Base-by-base conservation (phyloP, 139 green algal species). In the Edaphochlamys debaryana region DNA sequence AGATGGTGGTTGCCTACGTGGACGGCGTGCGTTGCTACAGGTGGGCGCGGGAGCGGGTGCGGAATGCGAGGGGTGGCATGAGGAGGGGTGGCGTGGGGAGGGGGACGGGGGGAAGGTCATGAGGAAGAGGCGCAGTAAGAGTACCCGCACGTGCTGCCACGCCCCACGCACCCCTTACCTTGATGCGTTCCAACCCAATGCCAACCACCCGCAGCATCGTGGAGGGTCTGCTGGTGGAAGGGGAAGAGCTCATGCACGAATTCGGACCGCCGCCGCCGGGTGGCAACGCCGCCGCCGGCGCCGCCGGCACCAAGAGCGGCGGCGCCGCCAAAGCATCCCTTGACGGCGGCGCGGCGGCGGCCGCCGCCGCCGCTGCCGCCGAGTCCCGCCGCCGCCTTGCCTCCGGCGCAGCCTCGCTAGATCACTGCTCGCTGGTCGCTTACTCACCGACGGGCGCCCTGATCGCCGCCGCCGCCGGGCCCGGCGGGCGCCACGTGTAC, bases 381-480 rank as follows among this genome's bases (percentile, higher is more conserved):
- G 11, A 22, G 22, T 3, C 38, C 23, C 23, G 34, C 63, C 34
- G 34, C 40, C 2, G 45, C 45, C 45, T 27, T 7, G 30, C 42
- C 17, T 0, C 30, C 13, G 77, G 32, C n/a, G 41, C 40, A 22
- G 41, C 30, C 40, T 48, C 84, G 23, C 41, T 86, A 36, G 84
- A 72, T 42, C 67, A 78, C 32, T 84, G 83, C 63, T 63, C 67
- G 32, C 72, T 84, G 37, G 86, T 91, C 3, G 66, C 56, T 19
- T 91, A 88, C 85, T 86, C 62, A 25, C 88, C 88, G 8, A 86
- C 89, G 37, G 89, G 89, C 11, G 76, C 88, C 22, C 29, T 90
- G 27, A 79, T 92, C 11, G 89, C 86, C 30, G 41, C 85, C 2
- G 86, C 86, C 27, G 82, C 32, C 27, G 85, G 85, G 34, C 45